Base-by-base conservation (phyloP, 2,329 filamentous ascomycete species). In the Fusarium robinianum region DNA sequence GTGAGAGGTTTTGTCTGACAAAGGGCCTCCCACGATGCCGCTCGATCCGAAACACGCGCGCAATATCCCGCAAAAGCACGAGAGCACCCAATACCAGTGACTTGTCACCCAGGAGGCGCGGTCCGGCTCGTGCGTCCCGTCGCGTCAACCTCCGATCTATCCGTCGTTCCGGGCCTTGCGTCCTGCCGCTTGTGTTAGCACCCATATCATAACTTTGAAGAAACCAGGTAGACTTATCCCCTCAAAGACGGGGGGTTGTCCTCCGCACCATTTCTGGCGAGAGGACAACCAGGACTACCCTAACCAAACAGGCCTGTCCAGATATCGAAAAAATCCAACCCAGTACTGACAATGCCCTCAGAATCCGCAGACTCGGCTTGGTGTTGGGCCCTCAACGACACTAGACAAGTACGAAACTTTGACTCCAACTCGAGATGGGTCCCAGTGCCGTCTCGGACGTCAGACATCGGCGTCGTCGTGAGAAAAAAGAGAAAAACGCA, bases 361-460 rank as follows among this genome's bases (percentile, higher is more conserved):
- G 24, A 23, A 36, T 33, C 33, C 31, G 40, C 17, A 12, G 23
- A 35, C 41, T 32, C 17, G 27, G 38, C 36, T 18, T 26, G 23
- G 26, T 21, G 25, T 47, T 29, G 44, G 48, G 41, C 45, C 37
- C 32, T 46, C 40, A 42, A 47, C 58, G 62, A 32, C 39, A 51
- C 74, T 79, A 74, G 88, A 92, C 88, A 91, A 92, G 89, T 80
- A 78, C 88, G 75, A 90, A 84, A 76, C 89, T 90, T 90, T 95
- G 89, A 95, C 85, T 75, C 87, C 87, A 90, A 90, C 87, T 80
- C 85, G 67, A 82, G 87, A 90, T 89, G 90, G 87, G 88, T 90
- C 88, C 89, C 78, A 71, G 70, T 59, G 61, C 65, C 61, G 66
- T 65, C 48, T 59, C 29, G 14, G 38, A 49, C 41, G 19, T 40